Conservation (phyloP, 495 filamentous ascomycete species). For the Penicillium riverlandense region DNA sequence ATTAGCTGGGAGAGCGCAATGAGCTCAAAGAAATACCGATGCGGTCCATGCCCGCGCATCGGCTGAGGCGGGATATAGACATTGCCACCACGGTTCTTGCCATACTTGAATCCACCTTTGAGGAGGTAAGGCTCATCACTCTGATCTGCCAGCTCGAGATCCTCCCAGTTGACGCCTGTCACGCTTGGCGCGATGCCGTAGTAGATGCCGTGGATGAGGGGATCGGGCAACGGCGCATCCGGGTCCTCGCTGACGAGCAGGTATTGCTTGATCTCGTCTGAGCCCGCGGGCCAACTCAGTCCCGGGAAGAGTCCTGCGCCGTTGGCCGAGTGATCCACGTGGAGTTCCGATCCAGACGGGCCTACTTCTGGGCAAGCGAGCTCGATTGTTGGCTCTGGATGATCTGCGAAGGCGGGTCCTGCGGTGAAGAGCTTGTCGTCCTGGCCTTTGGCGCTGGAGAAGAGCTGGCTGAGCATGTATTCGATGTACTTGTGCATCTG, state of each 20-base stretch:
- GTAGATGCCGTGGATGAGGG: constrained; percentile 42
- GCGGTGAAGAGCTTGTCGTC: constrained; percentile 42
- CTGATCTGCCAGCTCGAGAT: constrained; percentile 19
- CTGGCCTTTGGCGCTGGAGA: constrained; percentile 28
- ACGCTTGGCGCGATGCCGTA: constrained; percentile 31
- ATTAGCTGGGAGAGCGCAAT: constrained; percentile 36
- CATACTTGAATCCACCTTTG: constrained; percentile 41
- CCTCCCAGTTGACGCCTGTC: constrained; percentile 26
- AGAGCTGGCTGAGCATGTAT: constrained; percentile 24
- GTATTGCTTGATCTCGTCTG: constrained; percentile 33
- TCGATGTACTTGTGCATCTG: constrained; percentile 26
- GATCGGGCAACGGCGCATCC: constrained; percentile 39
- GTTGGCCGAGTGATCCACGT: constrained; percentile 33
- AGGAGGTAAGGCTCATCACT: constrained; percentile 13
- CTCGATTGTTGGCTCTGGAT: constrained; percentile 32
- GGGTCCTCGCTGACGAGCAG: constrained; percentile 44
- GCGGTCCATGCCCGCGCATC: constrained; percentile 37
- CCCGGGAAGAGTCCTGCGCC: constrained; percentile 35
- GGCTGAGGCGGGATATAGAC: constrained; percentile 36
- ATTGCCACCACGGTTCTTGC: constrained; percentile 26
- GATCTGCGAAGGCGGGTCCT: constrained; percentile 30
- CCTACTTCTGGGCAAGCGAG: constrained; percentile 41
- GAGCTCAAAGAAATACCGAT: constrained; percentile 45
- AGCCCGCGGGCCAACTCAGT: constrained; percentile 32
- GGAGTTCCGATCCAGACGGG: constrained; percentile 28